phyloP scores from a whole-genome alignment of 495 filamentous ascomycete genomes.

The Penicillium taxi region DNA sequence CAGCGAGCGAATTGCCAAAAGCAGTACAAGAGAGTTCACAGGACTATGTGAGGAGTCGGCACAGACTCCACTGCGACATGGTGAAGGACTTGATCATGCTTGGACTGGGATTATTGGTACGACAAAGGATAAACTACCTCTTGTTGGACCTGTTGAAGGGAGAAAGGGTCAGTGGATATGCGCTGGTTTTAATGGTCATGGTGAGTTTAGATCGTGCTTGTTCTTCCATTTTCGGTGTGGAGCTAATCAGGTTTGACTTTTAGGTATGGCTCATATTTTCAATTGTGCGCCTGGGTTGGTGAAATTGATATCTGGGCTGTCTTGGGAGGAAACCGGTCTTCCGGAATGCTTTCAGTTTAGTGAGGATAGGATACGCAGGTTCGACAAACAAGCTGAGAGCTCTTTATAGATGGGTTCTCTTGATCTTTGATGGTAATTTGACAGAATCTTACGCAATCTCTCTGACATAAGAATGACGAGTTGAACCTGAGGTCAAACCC shows the following conservation, averaged over 20 bases:
- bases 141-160: constrained; percentile 4
- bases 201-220: neutral
- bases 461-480: neutral
- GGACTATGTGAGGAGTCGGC: neutral
- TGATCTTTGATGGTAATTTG: neutral
- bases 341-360: constrained; percentile 10
- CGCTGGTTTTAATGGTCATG: constrained; percentile 9
- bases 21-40: constrained; percentile 2
- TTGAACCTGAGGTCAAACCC: too few species aligned
- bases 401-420: neutral
- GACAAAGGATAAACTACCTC: constrained; percentile 4
- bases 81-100: constrained; percentile 7
- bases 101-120: constrained; percentile 9
- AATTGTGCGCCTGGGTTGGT: constrained; percentile 9
- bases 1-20: constrained; percentile 1
- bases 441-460: neutral
- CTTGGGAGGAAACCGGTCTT: constrained; percentile 8
- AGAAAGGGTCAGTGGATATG: constrained; percentile 8
- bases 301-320: constrained; percentile 4
- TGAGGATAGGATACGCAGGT: constrained; percentile 1
- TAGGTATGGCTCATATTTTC: constrained; percentile 9
- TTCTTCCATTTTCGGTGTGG: neutral
- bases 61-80: constrained; percentile 1
- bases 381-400: neutral
- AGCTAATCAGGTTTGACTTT: neutral